phyloP scores from a whole-genome alignment of 1,284 basidiomycete genomes.

The Boletus smithii region DNA sequence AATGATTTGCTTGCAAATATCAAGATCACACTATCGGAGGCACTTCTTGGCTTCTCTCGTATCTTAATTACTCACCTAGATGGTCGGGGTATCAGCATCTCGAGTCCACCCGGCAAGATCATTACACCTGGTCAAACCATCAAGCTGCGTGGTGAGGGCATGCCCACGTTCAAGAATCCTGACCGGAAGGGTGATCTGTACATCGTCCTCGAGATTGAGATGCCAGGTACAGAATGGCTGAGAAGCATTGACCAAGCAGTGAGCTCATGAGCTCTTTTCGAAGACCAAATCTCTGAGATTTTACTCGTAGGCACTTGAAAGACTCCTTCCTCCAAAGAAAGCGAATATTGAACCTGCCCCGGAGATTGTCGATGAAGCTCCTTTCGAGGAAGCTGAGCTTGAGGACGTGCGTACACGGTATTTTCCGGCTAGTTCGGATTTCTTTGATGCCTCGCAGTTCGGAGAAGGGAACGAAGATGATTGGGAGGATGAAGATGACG shows the following conservation, averaged over 20 bases:
- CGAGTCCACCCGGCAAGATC: conserved; percentile 71
- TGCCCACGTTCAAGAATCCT: conserved; percentile 71
- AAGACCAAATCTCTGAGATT: not conserved
- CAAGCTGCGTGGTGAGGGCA: conserved; percentile 77
- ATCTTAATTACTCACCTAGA: conserved; percentile 87
- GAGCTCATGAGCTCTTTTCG: conserved; percentile 15
- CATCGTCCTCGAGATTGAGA: conserved; percentile 79
- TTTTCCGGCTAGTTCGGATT: conserved; percentile 62
- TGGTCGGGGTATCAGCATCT: conserved; percentile 78
- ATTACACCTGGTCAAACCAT: conserved; percentile 73
- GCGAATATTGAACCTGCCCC: conserved; percentile 67
- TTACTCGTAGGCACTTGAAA: conserved; percentile 51
- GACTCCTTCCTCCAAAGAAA: conserved; percentile 74
- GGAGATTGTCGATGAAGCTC: conserved; percentile 65
- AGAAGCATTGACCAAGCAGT: conserved; percentile 57
- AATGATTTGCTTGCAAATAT: conserved; percentile 75
- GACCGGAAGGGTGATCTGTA: conserved; percentile 79
- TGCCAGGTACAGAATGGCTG: conserved; percentile 75
- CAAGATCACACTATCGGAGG: conserved; percentile 87
- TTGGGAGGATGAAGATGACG: conserved; percentile 61
- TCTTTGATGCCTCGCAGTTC: conserved; percentile 74
- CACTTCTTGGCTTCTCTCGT: conserved; percentile 85
- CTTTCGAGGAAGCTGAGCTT: conserved; percentile 73
- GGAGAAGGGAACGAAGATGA: conserved; percentile 68
- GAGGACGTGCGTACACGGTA: conserved; percentile 74